Evolutionary conservation across 345 rosid genomes (phyloP).

Genomic region (Trapa incisa): DNA sequence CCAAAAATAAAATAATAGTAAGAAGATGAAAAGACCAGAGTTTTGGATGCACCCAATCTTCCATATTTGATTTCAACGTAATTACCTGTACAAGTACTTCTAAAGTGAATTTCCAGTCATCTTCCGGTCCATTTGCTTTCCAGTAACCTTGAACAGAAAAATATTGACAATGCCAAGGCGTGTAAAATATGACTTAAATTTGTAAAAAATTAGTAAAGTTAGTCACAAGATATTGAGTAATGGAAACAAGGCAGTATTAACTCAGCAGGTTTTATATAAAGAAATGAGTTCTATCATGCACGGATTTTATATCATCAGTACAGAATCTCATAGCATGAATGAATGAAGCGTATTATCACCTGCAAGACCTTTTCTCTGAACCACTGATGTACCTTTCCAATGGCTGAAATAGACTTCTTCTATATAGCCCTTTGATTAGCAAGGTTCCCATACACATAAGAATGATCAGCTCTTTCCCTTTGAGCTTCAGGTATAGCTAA

Average conservation of each 20-base stretch:
- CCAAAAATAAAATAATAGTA: too few species aligned
- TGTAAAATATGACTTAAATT: neutral
- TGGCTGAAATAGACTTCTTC: slow-evolving; percentile 56
- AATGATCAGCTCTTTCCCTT: slow-evolving; percentile 32
- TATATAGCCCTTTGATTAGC: slow-evolving; percentile 52
- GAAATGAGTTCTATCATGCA: neutral
- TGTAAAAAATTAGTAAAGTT: neutral
- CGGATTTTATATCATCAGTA: neutral
- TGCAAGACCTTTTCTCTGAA: slow-evolving; percentile 85
- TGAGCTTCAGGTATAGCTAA: slow-evolving; percentile 44
- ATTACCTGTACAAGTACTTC: neutral
- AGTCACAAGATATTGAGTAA: neutral
- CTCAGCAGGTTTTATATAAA: neutral
- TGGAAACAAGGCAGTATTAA: neutral
- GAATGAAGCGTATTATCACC: slow-evolving; percentile 32
- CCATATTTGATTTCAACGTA: neutral
- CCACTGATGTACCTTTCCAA: slow-evolving; percentile 94
- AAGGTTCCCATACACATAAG: slow-evolving; percentile 32
- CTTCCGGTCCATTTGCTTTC: neutral
- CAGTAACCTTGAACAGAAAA: neutral
- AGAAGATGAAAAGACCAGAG: too few species aligned
- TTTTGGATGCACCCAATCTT: too few species aligned
- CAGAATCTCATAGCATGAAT: neutral
- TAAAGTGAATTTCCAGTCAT: neutral
- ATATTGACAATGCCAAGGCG: too few species aligned